phyloP scores from a whole-genome alignment of 2,329 filamentous ascomycete genomes.

The Plectosphaerella sp. region DNA sequence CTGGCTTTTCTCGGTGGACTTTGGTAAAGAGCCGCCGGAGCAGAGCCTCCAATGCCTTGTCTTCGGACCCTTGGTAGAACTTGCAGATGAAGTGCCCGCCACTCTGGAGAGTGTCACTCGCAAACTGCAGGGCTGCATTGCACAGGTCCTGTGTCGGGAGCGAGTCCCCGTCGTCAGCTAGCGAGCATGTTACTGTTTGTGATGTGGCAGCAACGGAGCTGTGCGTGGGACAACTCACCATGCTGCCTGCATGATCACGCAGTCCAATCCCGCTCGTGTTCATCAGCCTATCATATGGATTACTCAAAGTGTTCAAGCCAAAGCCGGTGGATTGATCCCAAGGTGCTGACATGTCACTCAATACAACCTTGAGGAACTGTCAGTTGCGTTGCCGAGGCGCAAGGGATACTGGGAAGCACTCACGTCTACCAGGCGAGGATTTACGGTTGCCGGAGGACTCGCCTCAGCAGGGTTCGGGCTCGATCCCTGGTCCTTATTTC shows the following conservation, averaged over 20 bases:
- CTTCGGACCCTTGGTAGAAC: conserved; percentile 89
- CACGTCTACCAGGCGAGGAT: conserved; percentile 62
- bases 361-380: conserved; percentile 57
- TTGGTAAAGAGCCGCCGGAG: conserved; percentile 73
- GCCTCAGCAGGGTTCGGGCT: too few relatives aligned
- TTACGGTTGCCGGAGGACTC: conserved; percentile 2
- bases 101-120: conserved; percentile 73
- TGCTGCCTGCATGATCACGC: conserved; percentile 86
- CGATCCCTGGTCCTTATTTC: conserved; percentile 52
- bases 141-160: conserved; percentile 70
- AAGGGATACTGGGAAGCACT: conserved; percentile 17
- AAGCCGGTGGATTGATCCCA: conserved; percentile 78
- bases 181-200: not conserved
- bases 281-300: conserved; percentile 98
- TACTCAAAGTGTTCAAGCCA: conserved; percentile 86
- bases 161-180: not conserved
- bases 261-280: conserved; percentile 90
- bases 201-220: not conserved
- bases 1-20: conserved; percentile 85
- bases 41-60: conserved; percentile 70
- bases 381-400: conserved; percentile 1
- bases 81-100: conserved; percentile 96
- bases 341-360: conserved; percentile 99
- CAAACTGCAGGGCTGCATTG: conserved; percentile 76
- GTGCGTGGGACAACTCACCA: conserved; percentile 57